These are phyloP conservation scores for Petasospora fabianii DNA, from an alignment of 1,139 yeast genomes.

Conservation along the genomic window DNA sequence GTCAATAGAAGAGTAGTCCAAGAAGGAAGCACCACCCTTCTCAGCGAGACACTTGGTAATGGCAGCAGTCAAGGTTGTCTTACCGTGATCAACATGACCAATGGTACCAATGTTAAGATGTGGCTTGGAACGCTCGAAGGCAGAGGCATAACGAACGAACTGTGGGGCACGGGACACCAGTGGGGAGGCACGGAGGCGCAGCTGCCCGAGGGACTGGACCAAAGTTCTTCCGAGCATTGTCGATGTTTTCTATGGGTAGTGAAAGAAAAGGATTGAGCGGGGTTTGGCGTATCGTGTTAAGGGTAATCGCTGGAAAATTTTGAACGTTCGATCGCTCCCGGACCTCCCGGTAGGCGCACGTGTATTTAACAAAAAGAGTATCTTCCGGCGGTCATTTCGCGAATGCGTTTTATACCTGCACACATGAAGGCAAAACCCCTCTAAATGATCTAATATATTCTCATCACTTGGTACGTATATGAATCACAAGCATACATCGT, in stretches of 20 bases:
- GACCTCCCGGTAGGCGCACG: background rate
- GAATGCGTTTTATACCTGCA: background rate
- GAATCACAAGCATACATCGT: no score
- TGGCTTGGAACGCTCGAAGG: conserved; percentile 89
- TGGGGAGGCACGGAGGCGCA: conserved; percentile 12
- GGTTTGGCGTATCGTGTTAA: background rate
- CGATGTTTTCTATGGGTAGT: background rate
- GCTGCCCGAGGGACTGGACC: conserved; percentile 15
- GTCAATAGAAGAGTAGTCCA: conserved; percentile 92
- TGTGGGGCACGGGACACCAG: conserved; percentile 15
- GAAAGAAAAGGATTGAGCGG: background rate
- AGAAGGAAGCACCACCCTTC: conserved; percentile 88
- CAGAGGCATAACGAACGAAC: conserved; percentile 43
- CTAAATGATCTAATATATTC: no score
- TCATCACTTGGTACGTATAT: background rate
- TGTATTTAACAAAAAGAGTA: background rate
- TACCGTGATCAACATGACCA: conserved; percentile 98
- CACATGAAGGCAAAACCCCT: no score
- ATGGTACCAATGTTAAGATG: conserved; percentile 96
- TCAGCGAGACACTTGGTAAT: conserved; percentile 90
- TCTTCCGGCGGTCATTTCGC: background rate
- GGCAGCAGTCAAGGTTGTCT: conserved; percentile 97
- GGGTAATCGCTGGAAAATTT: conserved; percentile 2
- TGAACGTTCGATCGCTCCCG: conserved; percentile 1
- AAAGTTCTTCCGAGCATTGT: conserved; percentile 20